Base-by-base conservation (phyloP, 495 filamentous ascomycete species). In the Terfezia boudieri region DNA sequence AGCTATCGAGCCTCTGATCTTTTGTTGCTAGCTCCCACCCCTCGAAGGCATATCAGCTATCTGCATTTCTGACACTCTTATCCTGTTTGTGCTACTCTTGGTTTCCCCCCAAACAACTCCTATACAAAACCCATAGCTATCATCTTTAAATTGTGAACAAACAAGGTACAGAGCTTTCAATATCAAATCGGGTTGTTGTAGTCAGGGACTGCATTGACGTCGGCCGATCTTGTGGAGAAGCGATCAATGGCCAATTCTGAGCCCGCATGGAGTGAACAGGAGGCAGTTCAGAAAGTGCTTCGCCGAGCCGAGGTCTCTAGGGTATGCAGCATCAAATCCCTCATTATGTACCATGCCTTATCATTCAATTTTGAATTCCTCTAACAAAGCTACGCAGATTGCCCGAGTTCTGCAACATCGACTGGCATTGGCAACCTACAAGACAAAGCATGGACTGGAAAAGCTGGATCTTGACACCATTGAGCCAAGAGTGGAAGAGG, bases 401-500 rank as follows among this genome's bases (percentile, higher is more conserved):
- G 90, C 86, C 54, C 73, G 88, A 67, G 81, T 79, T 62, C 72
- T 99, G 37, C 85, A 94, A 68, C 83, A 92, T 70, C 86, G 89
- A 49, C 75, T 99, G 37, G 89, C 92, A 59, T 76, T 96, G 52
- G 90, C 90, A 65, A 88, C 84, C 70, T 86, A 94, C 76, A 99
- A 95, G 71, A 84, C 88, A 53, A 84, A 89, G 67, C 80, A 94
- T 68, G 89, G 89, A 58, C 82, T 81, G 75, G 78, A 87, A 66
- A 76, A 84, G 67, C 74, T 86, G 54, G 77, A 79, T 41, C 74
- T 88, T 52, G 81, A 82, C 60, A 76, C 66, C 22, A 81, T 89
- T 64, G 84, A 84, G 67, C 77, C 78, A 57, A 79, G 73, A 60
- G 65, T 87, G 56, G 84, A 93, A 60, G 74, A 80, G 58, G 77